Evolutionary conservation across 2,329 filamentous ascomycete species (phyloP).

Genomic region (Pseudocercospora macadamiae): DNA sequence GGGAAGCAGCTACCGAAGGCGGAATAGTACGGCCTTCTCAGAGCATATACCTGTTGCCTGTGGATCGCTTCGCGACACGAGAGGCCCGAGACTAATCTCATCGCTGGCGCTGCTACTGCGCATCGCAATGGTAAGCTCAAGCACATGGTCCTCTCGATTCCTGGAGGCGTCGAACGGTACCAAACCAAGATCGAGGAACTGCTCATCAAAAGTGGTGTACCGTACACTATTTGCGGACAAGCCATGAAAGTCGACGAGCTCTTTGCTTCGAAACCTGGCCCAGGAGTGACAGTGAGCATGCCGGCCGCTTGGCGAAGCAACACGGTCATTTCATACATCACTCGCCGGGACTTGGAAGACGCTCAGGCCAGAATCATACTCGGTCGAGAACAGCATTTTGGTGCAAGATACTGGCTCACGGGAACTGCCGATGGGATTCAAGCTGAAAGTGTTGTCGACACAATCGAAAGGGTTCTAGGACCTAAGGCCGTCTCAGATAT

Average conservation of each 20-base stretch:
- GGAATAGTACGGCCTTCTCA: not conserved
- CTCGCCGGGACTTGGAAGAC: not conserved
- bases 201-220: not conserved
- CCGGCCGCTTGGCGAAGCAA: not conserved
- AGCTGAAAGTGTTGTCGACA: not conserved
- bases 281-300: not conserved
- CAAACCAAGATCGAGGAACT: not conserved
- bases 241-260: not conserved
- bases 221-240: not conserved
- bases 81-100: not conserved
- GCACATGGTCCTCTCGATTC: not conserved
- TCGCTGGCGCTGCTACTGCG: not conserved
- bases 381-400: conserved; percentile 1
- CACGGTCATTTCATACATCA: not conserved
- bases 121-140: not conserved
- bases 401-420: not conserved
- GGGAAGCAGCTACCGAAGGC: not conserved
- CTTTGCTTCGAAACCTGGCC: not conserved
- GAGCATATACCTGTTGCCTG: not conserved
- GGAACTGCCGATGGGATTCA: not conserved
- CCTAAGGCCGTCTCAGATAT: no score
- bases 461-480: not conserved
- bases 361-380: not conserved
- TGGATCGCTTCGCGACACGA: not conserved
- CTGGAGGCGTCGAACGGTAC: no score